Evolutionary conservation across 129 eudicot genomes (phyloP).

Genomic region (Smallanthus sonchifolius): DNA sequence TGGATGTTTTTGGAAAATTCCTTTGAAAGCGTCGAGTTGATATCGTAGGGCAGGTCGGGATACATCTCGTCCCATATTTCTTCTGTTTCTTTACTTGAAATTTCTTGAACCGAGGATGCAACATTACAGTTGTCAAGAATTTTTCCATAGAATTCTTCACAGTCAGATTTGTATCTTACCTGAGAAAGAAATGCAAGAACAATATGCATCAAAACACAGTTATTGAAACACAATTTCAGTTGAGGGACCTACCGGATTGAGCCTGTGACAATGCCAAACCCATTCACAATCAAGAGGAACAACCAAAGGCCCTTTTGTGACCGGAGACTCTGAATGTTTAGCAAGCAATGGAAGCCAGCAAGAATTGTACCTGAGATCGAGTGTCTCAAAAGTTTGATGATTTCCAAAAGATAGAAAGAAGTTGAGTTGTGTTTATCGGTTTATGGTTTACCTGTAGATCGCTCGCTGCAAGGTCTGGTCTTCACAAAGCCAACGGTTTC

Average conservation of each 20-base stretch:
- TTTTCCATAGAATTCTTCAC: constrained; percentile 71
- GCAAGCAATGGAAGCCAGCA: constrained; percentile 97
- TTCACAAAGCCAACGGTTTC: constrained; percentile 74
- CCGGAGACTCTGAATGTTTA: constrained; percentile 44
- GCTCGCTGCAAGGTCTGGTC: constrained; percentile 54
- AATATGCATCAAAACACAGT: not conserved
- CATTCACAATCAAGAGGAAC: constrained; percentile 98
- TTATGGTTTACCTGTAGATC: constrained; percentile 51
- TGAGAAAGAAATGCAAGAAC: constrained; percentile 26
- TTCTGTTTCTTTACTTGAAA: constrained; percentile 50
- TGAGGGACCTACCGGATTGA: constrained; percentile 70
- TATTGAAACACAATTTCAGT: not conserved
- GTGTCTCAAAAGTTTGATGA: not conserved
- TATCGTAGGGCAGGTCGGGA: constrained; percentile 61
- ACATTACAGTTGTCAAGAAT: constrained; percentile 67
- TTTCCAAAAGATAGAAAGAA: not conserved
- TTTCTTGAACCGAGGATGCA: constrained; percentile 58
- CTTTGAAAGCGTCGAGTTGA: constrained; percentile 28
- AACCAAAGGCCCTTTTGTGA: constrained; percentile 74
- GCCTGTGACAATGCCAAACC: constrained; percentile 99
- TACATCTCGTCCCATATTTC: constrained; percentile 56
- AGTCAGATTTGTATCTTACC: constrained; percentile 82
- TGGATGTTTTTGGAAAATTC: constrained; percentile 6
- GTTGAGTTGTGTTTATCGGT: not conserved
- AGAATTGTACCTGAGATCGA: constrained; percentile 61